phyloP scores from a whole-genome alignment of 2,329 filamentous ascomycete genomes.

The Gliomastix tumulicola region DNA sequence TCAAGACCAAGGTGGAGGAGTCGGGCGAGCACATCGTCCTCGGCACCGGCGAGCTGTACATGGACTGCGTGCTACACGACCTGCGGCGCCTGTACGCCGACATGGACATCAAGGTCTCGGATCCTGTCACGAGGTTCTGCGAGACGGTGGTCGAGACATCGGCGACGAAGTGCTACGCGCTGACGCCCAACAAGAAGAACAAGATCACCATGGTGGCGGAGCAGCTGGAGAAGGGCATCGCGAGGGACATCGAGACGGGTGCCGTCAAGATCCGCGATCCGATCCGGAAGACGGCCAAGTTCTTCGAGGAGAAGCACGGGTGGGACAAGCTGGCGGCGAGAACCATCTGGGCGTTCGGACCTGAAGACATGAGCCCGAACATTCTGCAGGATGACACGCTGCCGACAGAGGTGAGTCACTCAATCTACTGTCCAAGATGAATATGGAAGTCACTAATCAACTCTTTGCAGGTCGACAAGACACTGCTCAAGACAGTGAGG shows the following conservation, averaged over 20 bases:
- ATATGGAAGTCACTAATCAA: background rate
- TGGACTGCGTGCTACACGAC: slow-evolving; percentile 98
- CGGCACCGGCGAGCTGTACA: slow-evolving; percentile 96
- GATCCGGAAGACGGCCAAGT: slow-evolving; percentile 86
- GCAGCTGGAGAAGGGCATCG: slow-evolving; percentile 89
- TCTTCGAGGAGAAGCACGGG: slow-evolving; percentile 94
- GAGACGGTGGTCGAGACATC: slow-evolving; percentile 97
- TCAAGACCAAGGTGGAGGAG: slow-evolving; percentile 96
- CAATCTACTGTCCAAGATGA: no score
- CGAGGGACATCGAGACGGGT: slow-evolving; percentile 87
- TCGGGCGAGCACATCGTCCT: slow-evolving; percentile 94
- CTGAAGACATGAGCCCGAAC: slow-evolving; percentile 90
- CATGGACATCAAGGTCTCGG: slow-evolving; percentile 99
- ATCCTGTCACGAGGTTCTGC: slow-evolving; percentile 94
- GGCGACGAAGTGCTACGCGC: slow-evolving; percentile 94
- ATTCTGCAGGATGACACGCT: slow-evolving; percentile 96
- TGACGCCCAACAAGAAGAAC: slow-evolving; percentile 99
- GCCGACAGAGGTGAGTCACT: slow-evolving; percentile 63
- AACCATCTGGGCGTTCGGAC: slow-evolving; percentile 98
- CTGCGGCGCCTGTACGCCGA: slow-evolving; percentile 89
- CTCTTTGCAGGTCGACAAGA: slow-evolving; percentile 59
- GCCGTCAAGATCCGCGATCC: slow-evolving; percentile 89
- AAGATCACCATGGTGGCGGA: slow-evolving; percentile 98
- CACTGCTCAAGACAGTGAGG: slow-evolving; percentile 75
- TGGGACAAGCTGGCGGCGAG: slow-evolving; percentile 92